These are phyloP conservation scores for Lactifluus pinguis DNA, from an alignment of 768 basidiomycete species.

Conservation along the genomic window DNA sequence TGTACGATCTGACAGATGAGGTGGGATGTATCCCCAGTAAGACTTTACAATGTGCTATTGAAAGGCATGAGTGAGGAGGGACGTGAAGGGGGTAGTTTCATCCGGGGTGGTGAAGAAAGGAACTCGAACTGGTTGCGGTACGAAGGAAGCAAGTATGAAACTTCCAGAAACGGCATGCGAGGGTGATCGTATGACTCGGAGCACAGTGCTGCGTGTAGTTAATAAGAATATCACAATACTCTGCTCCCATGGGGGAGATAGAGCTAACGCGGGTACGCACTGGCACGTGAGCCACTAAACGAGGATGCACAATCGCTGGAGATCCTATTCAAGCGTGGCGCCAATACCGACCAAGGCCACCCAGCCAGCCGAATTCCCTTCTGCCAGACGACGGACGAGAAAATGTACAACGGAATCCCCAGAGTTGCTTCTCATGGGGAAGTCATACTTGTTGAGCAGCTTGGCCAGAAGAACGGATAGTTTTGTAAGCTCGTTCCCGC, in stretches of 20 bases:
- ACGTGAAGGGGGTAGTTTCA: slow-evolving; percentile 54
- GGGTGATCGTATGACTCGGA: neutral
- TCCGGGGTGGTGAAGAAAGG: slow-evolving; percentile 55
- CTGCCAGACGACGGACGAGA: slow-evolving; percentile 15
- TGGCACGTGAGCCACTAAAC: neutral
- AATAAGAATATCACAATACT: neutral
- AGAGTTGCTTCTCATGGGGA: neutral
- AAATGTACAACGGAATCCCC: slow-evolving; percentile 1
- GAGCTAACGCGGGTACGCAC: too few species aligned
- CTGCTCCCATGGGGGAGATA: too few species aligned
- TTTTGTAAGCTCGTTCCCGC: slow-evolving; percentile 5
- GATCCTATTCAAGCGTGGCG: neutral
- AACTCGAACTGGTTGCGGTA: slow-evolving; percentile 76
- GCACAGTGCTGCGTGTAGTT: neutral
- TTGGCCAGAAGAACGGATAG: slow-evolving; percentile 15
- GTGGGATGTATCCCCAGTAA: too few species aligned
- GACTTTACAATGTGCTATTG: too few species aligned
- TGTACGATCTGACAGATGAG: too few species aligned
- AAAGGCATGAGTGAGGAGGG: slow-evolving; percentile 19
- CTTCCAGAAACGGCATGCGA: slow-evolving; percentile 68
- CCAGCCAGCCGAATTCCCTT: slow-evolving; percentile 12
- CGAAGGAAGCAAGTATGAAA: slow-evolving; percentile 66
- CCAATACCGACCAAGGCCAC: slow-evolving; percentile 15
- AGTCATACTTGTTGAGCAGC: slow-evolving; percentile 13
- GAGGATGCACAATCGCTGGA: neutral